phyloP scores from a whole-genome alignment of 2,329 filamentous ascomycete species.

The Incumbomyces lentus region DNA sequence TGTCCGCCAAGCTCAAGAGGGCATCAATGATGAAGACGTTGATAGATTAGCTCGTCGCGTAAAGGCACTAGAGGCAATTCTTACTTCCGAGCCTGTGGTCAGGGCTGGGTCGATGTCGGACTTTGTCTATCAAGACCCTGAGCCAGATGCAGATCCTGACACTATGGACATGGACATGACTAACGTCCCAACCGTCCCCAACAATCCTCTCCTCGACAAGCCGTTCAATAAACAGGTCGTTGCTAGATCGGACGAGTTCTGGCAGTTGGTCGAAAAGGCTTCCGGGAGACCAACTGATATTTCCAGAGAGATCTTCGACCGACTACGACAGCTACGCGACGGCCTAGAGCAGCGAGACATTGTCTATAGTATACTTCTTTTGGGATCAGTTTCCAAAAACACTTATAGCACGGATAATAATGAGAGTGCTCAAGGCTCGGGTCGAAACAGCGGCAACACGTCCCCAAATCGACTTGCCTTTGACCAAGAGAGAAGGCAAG shows the following conservation, averaged over 20 bases:
- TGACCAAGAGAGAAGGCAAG: constrained; percentile 4
- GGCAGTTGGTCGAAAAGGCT: constrained; percentile 67
- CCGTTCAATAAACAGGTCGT: constrained; percentile 42
- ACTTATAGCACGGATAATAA: background rate
- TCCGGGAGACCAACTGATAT: constrained; percentile 27
- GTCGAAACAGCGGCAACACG: background rate
- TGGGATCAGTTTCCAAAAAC: constrained; percentile 8
- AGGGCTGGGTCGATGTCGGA: constrained; percentile 17
- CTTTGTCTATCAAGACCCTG: constrained; percentile 20
- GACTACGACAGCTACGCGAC: constrained; percentile 55
- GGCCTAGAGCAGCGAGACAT: constrained; percentile 81
- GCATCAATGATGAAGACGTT: constrained; percentile 17
- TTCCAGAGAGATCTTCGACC: constrained; percentile 1
- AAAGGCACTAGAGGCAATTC: constrained; percentile 15
- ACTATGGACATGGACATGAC: constrained; percentile 33
- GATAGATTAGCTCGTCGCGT: constrained; percentile 24
- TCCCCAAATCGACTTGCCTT: constrained; percentile 3
- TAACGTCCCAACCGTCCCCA: constrained; percentile 22
- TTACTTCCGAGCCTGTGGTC: constrained; percentile 18
- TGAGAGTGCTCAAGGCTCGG: background rate
- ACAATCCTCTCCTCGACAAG: constrained; percentile 12
- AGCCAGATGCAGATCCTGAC: constrained; percentile 26
- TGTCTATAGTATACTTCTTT: constrained; percentile 61
- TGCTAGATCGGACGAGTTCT: constrained; percentile 64
- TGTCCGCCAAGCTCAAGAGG: constrained; percentile 26